Conservation (phyloP, 495 filamentous ascomycete species). For the Chaetomidium leptoderma region DNA sequence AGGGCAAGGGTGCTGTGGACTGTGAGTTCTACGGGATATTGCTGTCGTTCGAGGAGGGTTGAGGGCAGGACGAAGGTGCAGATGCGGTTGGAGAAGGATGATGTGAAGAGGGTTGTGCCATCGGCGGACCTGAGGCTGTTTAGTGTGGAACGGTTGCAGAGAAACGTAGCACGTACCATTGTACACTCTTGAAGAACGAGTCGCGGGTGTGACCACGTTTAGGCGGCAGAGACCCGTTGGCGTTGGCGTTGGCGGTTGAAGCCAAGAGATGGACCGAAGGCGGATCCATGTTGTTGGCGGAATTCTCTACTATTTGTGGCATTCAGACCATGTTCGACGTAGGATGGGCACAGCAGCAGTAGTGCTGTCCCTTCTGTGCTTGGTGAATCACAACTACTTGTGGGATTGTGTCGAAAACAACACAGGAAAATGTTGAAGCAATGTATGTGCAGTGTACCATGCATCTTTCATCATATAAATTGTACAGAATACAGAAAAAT, state of each 20-base stretch:
- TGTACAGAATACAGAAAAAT: too few species aligned
- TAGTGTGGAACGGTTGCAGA: constrained; percentile 5
- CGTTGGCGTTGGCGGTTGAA: constrained; percentile 17
- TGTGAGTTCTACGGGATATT: constrained; percentile 46
- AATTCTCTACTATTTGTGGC: background rate
- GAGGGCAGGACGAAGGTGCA: constrained; percentile 68
- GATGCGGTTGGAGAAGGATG: constrained; percentile 62
- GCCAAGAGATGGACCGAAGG: constrained; percentile 27
- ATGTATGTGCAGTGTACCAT: too few species aligned
- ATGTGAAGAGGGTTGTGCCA: constrained; percentile 76
- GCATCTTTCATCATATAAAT: too few species aligned
- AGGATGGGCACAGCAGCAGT: too few species aligned
- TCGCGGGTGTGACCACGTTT: background rate
- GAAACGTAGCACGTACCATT: constrained; percentile 28
- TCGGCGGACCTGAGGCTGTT: constrained; percentile 58
- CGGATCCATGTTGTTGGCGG: constrained; percentile 14
- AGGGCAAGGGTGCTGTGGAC: constrained; percentile 59
- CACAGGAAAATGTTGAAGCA: too few species aligned
- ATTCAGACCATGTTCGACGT: background rate
- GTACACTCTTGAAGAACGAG: constrained; percentile 35
- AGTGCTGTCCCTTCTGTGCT: too few species aligned
- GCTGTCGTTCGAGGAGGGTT: constrained; percentile 58
- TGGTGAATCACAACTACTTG: too few species aligned
- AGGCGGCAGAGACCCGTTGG: constrained; percentile 17
- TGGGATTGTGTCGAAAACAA: too few species aligned